Base-by-base conservation (phyloP, 1,284 basidiomycete genomes). In the Sporisorium graminicola region DNA sequence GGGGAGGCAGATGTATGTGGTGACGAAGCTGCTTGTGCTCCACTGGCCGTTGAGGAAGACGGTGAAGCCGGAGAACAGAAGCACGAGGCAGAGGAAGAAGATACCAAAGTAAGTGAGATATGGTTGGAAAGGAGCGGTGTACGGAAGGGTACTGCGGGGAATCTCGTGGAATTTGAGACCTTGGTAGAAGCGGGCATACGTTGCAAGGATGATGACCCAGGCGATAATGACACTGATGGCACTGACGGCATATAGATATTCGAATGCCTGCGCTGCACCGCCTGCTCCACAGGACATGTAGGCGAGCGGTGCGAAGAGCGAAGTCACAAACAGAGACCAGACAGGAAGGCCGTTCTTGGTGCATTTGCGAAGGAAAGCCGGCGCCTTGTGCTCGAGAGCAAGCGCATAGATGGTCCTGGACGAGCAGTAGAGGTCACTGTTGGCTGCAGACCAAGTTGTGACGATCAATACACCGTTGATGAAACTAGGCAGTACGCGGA, bases 371-470 rank as follows among this genome's bases (percentile, higher is more conserved):
- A 96, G 94, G 65, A 94, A 66, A 22, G 68, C 72, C 8, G 94
- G 94, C 0, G 93, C 94, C 79, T 94, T 92, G 1, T 92, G 91
- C 29, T 90, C 88, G 9, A 89, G 85, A 20, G 94, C 91, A 60
- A 96, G 88, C 47, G 92, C 92, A 84, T 94, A 91, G 31, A 73
- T 70, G 74, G 72, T 92, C 82, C 94, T 91, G 9, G 92, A 94
- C 14, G 91, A 90, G 1, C 91, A 91, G 86, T 93, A 95, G 52
- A 95, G 86, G 79, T 94, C 92, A 78, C 91, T 92, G 58, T 91
- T 92, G 9, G 92, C 92, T 7, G 94, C 93, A 7, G 93, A 94
- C 90, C 92, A 92, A 1, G 93, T 93, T 0, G 92, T 92, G 22
- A 91, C 89, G 58, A 93, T 88, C 46, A 93, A 83, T 31, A 88